A percentile compares a stretch with the other conserved stretches of the same genome.
These are phyloP conservation scores for Scutellaria baicalensis DNA, from an alignment of 257 asterid genomes.

Conservation along the genomic window DNA sequence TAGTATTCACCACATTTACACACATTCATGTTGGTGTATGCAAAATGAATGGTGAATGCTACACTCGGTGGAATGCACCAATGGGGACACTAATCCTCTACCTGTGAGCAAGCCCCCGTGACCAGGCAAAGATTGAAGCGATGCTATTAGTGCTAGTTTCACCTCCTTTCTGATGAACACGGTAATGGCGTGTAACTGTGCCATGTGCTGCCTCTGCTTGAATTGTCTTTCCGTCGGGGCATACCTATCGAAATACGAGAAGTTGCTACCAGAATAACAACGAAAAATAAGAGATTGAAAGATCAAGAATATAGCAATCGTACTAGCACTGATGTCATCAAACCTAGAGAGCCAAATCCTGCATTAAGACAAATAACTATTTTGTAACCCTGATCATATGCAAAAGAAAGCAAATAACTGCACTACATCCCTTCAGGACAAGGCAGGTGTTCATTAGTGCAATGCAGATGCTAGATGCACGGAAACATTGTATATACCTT, in stretches of 20 bases:
- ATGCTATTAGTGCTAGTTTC: conserved; percentile 99
- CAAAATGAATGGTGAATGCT: too few relatives aligned
- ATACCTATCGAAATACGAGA: conserved; percentile 43
- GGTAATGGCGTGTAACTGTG: conserved; percentile 92
- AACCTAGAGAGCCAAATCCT: conserved; percentile 99
- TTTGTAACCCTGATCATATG: conserved; percentile 1
- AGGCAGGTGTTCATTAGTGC: background rate
- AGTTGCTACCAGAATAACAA: background rate
- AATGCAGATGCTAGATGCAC: background rate
- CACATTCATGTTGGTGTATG: too few relatives aligned
- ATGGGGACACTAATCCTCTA: conserved; percentile 5
- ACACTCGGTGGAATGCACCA: background rate
- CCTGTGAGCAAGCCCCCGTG: conserved; percentile 99
- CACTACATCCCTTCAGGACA: background rate
- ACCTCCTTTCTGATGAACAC: conserved; percentile 95
- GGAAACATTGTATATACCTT: conserved; percentile 43
- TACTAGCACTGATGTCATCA: conserved; percentile 97
- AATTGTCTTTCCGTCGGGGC: conserved; percentile 97
- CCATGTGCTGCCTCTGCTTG: conserved; percentile 99
- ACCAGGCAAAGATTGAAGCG: conserved; percentile 98
- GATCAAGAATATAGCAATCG: conserved; percentile 15
- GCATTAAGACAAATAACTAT: conserved; percentile 18
- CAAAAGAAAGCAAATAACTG: background rate
- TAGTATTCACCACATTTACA: too few relatives aligned
- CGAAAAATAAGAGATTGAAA: background rate